Evolutionary conservation across 164 flowering plant species (phyloP).

Genomic region (Echeveria elegans): DNA sequence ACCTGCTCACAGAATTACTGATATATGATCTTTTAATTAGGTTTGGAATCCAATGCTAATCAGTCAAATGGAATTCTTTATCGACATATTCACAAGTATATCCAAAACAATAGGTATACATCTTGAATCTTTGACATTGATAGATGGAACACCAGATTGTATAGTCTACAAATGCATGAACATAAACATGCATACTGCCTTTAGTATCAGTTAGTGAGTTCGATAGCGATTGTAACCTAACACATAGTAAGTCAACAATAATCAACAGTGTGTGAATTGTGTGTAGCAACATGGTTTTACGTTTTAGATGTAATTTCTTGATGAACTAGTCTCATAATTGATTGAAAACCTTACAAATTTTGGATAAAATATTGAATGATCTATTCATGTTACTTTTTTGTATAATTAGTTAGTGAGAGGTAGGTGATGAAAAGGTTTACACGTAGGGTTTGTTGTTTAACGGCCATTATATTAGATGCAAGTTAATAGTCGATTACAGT

Average conservation of each 20-base stretch:
- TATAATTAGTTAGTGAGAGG: background rate
- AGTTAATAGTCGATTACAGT: constrained; percentile 12
- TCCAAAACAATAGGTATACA: too few species aligned
- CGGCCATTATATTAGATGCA: background rate
- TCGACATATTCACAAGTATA: too few species aligned
- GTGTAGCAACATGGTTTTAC: background rate
- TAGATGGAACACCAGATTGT: background rate
- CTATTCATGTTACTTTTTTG: background rate
- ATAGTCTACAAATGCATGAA: background rate
- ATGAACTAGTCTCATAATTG: background rate
- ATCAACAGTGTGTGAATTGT: background rate
- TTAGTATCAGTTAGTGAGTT: background rate
- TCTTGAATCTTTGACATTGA: background rate
- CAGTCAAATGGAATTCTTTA: background rate
- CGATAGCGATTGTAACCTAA: background rate
- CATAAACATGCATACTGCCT: background rate
- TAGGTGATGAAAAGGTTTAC: background rate
- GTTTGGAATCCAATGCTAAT: background rate
- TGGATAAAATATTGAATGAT: background rate
- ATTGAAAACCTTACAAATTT: background rate
- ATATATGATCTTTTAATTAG: too few species aligned
- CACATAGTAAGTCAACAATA: background rate
- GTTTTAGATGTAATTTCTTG: background rate
- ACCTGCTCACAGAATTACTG: too few species aligned
- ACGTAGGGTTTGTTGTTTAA: constrained; percentile 4